Base-by-base conservation (phyloP, 305 asterid species). In the Solanum aculeatissimum region DNA sequence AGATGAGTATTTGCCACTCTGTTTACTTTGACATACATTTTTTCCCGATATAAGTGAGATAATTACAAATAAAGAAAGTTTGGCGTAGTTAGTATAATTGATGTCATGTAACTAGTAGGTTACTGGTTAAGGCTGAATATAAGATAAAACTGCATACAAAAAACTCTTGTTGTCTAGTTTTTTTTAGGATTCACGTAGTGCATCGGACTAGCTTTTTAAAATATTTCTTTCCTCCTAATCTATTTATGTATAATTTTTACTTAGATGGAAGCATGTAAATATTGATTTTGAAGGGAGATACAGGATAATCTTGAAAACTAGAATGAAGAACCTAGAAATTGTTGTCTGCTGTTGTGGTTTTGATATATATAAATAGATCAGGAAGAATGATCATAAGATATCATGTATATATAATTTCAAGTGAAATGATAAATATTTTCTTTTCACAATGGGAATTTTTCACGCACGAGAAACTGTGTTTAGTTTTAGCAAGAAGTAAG, bases 41-140 rank as follows among this genome's bases (percentile, higher is more conserved):
- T 45, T 21, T 15, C 7, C 7, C 14, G 45, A 38, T 23, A 13
- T 23, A 45, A 43, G 18, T 32, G 23, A 72, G 21, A 43, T 21
- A 21, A 35, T 10, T 0, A 12, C 0, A 71, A 71, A 12, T 71
- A n/a, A 70, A 16, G 15, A 11, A 0, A 47, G 8, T 0, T n/a
- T 70, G 0, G 29, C 0, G 2, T 54, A 54, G 8, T 0, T 8
- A 12, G 11, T 57, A 58, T 3, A 1, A 4, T 21, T 21, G 7
- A 0, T 1, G 3, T 9, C 6, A n/a, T 4, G 14, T 9, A 6
- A 57, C 0, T 57, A n/a, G 29, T 1, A n/a, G 1, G 1, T 9
- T 57, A n/a, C 2, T 9, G 7, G 2, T n/a, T 19, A 6, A 0
- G 0, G 1, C 6, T 8, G 10, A 0, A 54, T 54, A 0, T 21